Evolutionary conservation across 495 filamentous ascomycete genomes (phyloP), one percentile per base, ranked within the genome.

Genomic region (Penicillium pulvis): DNA sequence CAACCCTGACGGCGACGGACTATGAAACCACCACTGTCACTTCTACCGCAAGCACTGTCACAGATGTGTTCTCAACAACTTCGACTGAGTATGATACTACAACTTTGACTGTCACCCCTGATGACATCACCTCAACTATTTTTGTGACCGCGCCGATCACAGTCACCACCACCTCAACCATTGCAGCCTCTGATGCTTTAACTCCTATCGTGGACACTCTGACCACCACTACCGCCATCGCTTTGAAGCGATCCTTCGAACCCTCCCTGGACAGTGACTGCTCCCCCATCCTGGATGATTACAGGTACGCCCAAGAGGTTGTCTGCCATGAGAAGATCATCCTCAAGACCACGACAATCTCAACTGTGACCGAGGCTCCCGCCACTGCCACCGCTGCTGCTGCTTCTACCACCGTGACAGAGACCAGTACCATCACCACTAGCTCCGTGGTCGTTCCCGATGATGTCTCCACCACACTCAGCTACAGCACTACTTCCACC

Each of bases 21-120:
- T 57, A 57, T 51, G 36, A 49, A 20, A 57, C 55, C 33, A 51
- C 33, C 19, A 57, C 46, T 14, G 4, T 57, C 5, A 51, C 24
- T 16, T 57, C 46, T 6, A 53, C 56, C 16, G 56, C 49, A n/a
- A 17, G 16, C 5, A 24, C 49, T 1, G 26, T 36, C 19, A 58
- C 56, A 17, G 56, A 58, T 47, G 43, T 43, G 7, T 46, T 53
- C 28, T 58, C 56, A 20, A 53, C 50, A 16, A 58, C 56, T 19
- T 58, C 49, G 24, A 58, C 56, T 47, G 48, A 46, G 39, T 53
- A 35, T 45, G 48, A 58, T 9, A 53, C 48, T 31, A 19, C 17
- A 2, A 53, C 49, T 39, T 16, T 39, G 6, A 45, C 39, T n/a
- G 24, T 53, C 17, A 51, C 48, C 19, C 39, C 41, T 19, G 19